Base-by-base conservation (phyloP, 352 stramenopile genomes). In the Pythium grandisporangium region DNA sequence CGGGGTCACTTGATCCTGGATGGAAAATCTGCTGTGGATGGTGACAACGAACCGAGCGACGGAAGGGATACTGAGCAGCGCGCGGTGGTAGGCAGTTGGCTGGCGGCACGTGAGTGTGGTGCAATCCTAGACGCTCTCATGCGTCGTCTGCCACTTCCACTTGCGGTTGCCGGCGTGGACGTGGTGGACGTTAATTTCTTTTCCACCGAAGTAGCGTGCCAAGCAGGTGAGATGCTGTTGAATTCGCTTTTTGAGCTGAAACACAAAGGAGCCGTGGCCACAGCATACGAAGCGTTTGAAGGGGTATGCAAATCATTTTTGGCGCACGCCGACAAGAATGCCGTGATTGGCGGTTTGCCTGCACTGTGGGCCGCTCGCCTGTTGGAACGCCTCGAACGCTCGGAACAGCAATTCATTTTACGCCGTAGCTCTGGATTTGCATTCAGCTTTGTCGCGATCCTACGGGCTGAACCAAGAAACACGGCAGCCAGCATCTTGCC, bases 251-350 rank as follows among this genome's bases (percentile, higher is more conserved):
- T 93, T 45, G 72, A 85, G 29, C 64, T 96, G 14, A 94, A 94
- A 45, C 84, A 96, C 63, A 88, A 90, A 46, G 84, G 84, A 2
- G 83, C 82, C 0, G 76, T 96, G 19, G 73, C 79, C n/a, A 90
- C 56, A 37, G 76, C 77, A 20, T 85, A 88, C 41, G 70, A 85
- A 26, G 56, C 78, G 16, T 93, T 95, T 33, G 83, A 96, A 48
- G 78, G 75, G 32, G 62, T 96, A 16, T 94, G 83, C 42, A 74
- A 77, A 23, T 73, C 77, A 24, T 76, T 96, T 39, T 48, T 95
- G 30, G 62, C 61, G 3, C 57, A 82, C 24, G 66, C 66, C 21
- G 73, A 89, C 36, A 59, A 59, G 33, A 82, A 84, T 41, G 29
- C 59, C 0, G 30, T 62, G 10, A 47, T 95, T 14, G 66, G 66